Percentiles rank a stretch among this genome's conserved stretches.
phyloP scores from a whole-genome alignment of 768 basidiomycete genomes.

The Mycena venus region DNA sequence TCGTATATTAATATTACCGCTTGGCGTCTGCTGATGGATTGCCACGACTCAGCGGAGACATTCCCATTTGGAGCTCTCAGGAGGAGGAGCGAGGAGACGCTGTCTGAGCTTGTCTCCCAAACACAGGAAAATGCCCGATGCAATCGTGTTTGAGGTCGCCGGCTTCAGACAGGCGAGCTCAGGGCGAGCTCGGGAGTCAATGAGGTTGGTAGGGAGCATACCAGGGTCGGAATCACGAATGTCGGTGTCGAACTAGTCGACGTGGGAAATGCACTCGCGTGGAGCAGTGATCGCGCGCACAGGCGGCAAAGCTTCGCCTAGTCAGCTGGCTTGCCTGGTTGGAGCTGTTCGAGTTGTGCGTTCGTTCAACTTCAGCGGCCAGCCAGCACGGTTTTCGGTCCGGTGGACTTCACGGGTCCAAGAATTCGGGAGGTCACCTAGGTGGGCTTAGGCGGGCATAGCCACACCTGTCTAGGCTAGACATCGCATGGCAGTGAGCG shows the following conservation, averaged over 20 bases:
- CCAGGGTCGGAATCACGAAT: not conserved
- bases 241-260: not conserved
- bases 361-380: not conserved
- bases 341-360: not conserved
- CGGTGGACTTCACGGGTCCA: not conserved
- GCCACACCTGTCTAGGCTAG: not conserved
- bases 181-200: not conserved
- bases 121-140: not conserved
- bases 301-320: not conserved
- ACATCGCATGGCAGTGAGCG: not conserved
- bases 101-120: too few species aligned
- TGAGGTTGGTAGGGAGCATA: not conserved
- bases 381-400: too few species aligned
- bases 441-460: not conserved
- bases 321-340: not conserved
- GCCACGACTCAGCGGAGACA: not conserved
- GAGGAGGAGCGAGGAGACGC: too few species aligned
- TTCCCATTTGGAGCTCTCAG: too few species aligned
- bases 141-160: not conserved
- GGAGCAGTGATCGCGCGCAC: not conserved
- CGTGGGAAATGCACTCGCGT: not conserved
- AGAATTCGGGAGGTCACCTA: not conserved
- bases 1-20: not conserved
- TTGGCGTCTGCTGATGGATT: not conserved
- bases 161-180: not conserved